These are phyloP conservation scores for Claviceps humidiphila DNA, from an alignment of 2,329 filamentous ascomycete genomes.

Conservation along the genomic window DNA sequence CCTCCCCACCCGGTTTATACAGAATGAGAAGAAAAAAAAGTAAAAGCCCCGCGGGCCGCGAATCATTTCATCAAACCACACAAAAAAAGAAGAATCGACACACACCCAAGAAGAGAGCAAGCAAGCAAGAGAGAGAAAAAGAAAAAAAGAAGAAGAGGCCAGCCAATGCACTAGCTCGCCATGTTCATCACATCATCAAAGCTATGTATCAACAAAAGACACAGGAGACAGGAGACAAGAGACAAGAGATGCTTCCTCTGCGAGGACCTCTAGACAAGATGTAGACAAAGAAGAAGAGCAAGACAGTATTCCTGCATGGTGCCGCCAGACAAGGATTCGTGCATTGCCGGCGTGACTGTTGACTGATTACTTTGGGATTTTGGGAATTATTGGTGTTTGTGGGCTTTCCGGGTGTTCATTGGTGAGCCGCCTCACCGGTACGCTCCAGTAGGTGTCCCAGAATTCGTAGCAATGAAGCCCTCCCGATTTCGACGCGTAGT, in stretches of 20 bases:
- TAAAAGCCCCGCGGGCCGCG: background rate
- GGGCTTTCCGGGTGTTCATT: slow-evolving; percentile 2
- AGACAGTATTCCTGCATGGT: background rate
- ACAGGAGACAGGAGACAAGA: slow-evolving; percentile 6
- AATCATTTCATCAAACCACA: slow-evolving; percentile 2
- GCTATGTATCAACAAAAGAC: slow-evolving; percentile 7
- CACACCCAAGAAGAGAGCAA: background rate
- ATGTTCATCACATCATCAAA: slow-evolving; percentile 14
- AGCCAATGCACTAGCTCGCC: slow-evolving; percentile 1
- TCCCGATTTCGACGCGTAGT: slow-evolving; percentile 30
- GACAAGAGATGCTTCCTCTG: background rate
- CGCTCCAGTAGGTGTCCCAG: slow-evolving; percentile 26
- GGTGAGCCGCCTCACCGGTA: slow-evolving; percentile 30
- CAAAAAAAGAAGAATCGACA: background rate
- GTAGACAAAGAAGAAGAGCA: too few species aligned
- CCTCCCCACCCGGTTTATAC: background rate
- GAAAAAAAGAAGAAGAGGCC: background rate
- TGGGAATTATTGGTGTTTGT: too few species aligned
- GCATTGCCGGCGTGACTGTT: slow-evolving; percentile 15
- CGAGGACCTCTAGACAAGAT: background rate
- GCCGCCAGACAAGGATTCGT: background rate
- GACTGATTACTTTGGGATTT: background rate
- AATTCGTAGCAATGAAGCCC: slow-evolving; percentile 20
- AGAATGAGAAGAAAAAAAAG: slow-evolving; percentile 3
- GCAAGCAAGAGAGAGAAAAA: background rate